Base-by-base conservation (phyloP, 1,284 basidiomycete genomes). In the Ceratorhiza oryzae-sativae region DNA sequence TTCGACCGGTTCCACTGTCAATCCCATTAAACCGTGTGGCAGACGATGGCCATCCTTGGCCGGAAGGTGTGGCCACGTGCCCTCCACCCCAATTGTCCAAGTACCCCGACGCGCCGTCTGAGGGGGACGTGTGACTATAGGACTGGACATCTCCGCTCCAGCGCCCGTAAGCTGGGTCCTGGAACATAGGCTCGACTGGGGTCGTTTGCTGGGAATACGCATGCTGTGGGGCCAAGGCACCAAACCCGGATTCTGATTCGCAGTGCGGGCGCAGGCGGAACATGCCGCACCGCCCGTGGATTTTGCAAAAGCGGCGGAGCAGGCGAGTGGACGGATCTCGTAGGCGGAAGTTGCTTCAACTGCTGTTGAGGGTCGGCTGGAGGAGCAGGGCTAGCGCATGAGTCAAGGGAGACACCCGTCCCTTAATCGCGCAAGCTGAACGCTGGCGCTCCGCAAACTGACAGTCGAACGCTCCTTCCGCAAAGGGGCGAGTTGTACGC, bases 1-100 rank as follows among this genome's bases (percentile, higher is more conserved):
- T 41, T 4, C 34, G 23, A 13, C 41, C 36, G 34, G 32, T 13
- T 4, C 27, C 48, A 34, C 20, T 32, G 15, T 30, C 41, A 39
- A 25, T 2, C 8, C 13, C 53, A 20, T 39, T 68, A 30, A 68
- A 68, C 15, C 65, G 65, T 25, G 65, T 32, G 25, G 65, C 65
- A 1, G 65, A 68, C 27, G 65, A 56, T 15, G 51, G 27, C 65
- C 65, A 68, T 2, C 65, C 65, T 20, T 68, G 65, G 10, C 49
- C 49, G 13, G 32, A 20, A 15, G 36, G 62, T 36, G 51, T 41
- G 18, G 30, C 49, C 25, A 60, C 41, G n/a, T 60, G 58, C 6
- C 58, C 49, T 5, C 55, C 45, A 48, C 49, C 46, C 60, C 60
- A 62, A 45, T 36, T 49, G 2, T 45, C 46, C 27, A 42, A 23